These are phyloP conservation scores for Arxiozyma telluris DNA, from an alignment of 1,139 yeast species.

Conservation along the genomic window DNA sequence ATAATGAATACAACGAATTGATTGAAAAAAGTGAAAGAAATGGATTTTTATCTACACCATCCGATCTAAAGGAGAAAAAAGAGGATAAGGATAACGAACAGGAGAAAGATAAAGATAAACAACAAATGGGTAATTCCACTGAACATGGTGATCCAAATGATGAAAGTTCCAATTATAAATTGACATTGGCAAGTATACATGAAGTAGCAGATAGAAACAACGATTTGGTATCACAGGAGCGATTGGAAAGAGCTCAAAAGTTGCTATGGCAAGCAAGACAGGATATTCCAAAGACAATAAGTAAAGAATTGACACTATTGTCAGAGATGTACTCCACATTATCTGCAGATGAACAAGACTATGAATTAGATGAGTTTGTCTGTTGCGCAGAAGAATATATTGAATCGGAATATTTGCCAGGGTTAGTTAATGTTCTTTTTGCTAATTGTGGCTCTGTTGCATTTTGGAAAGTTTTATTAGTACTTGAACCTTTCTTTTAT, in stretches of 20 bases:
- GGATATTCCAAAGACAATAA: constrained; percentile 31
- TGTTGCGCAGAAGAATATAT: constrained; percentile 32
- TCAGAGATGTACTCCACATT: constrained; percentile 31
- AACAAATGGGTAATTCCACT: background rate
- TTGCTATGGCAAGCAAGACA: constrained; percentile 31
- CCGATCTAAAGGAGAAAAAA: constrained; percentile 5
- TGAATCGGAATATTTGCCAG: constrained; percentile 30
- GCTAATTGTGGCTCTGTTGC: constrained; percentile 23
- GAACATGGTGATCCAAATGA: background rate
- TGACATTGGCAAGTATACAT: background rate
- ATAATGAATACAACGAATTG: constrained; percentile 30
- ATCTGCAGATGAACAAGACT: constrained; percentile 32
- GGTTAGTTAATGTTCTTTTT: constrained; percentile 26
- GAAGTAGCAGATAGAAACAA: constrained; percentile 9
- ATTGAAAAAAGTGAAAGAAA: constrained; percentile 30
- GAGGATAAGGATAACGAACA: background rate
- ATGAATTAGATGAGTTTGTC: constrained; percentile 31
- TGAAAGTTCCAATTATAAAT: constrained; percentile 1
- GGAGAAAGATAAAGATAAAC: constrained; percentile 1
- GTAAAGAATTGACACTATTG: constrained; percentile 28
- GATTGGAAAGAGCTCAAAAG: constrained; percentile 29
- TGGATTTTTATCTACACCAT: constrained; percentile 26
- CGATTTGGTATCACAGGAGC: constrained; percentile 21
- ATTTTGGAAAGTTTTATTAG: constrained; percentile 31
- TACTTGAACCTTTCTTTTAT: constrained; percentile 30